Conservation (phyloP, 2,329 filamentous ascomycete species). For the Cytospora schulzeri region DNA sequence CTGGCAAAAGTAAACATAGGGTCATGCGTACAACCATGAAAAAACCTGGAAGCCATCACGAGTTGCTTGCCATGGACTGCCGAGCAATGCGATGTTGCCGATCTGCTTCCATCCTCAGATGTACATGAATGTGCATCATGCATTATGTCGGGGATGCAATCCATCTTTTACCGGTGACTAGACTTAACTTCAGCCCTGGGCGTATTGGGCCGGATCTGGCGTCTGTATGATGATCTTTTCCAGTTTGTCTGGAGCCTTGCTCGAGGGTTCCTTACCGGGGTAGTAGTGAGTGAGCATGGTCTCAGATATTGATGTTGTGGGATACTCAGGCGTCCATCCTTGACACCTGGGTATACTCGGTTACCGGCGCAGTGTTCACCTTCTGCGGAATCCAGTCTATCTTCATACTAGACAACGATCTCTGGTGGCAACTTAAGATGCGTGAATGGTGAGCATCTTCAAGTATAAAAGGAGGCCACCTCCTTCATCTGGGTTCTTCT, state of each 20-base stretch:
- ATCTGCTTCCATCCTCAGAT: background rate
- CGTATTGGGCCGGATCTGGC: background rate
- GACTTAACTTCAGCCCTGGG: background rate
- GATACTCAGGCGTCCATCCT: background rate
- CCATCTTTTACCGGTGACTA: background rate
- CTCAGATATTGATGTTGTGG: background rate
- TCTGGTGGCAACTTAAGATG: background rate
- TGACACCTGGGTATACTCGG: background rate
- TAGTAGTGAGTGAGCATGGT: background rate
- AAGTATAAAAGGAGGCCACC: constrained; percentile 14
- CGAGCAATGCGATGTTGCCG: background rate
- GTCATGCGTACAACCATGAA: background rate
- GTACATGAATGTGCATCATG: background rate
- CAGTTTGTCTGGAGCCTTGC: background rate
- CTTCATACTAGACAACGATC: background rate
- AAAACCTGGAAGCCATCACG: background rate
- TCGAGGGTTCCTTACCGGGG: background rate
- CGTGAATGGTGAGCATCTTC: background rate
- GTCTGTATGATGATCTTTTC: background rate
- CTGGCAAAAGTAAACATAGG: background rate
- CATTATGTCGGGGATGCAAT: background rate
- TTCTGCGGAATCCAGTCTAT: background rate
- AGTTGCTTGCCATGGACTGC: background rate
- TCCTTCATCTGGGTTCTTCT: background rate
- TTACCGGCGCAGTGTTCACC: background rate